Evolutionary conservation across 257 asterid species (phyloP).

Genomic region (Fraxinus excelsior): DNA sequence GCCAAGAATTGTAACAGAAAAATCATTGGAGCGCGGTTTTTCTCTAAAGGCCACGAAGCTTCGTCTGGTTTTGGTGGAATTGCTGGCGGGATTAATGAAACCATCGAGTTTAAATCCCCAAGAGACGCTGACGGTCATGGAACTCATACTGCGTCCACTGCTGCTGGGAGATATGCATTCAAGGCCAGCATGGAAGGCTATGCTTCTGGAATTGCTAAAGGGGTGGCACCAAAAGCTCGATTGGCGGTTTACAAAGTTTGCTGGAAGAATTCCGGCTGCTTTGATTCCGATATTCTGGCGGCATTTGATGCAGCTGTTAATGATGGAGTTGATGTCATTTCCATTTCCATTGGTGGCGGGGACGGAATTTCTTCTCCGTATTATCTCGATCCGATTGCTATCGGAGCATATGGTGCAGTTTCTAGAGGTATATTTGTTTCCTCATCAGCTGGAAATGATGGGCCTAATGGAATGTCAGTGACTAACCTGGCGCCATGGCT

Average conservation of each 20-base stretch:
- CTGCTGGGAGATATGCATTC: constrained; percentile 89
- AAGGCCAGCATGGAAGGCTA: constrained; percentile 86
- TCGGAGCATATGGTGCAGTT: constrained; percentile 94
- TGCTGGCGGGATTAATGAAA: constrained; percentile 75
- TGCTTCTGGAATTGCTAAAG: constrained; percentile 92
- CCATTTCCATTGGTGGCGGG: constrained; percentile 93
- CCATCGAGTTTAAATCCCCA: constrained; percentile 75
- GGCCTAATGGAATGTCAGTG: constrained; percentile 93
- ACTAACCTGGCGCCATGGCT: constrained; percentile 98
- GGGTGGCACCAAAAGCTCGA: constrained; percentile 96
- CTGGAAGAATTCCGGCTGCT: constrained; percentile 91
- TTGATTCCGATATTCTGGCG: constrained; percentile 92
- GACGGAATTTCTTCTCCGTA: constrained; percentile 91
- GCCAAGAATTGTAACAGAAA: constrained; percentile 64
- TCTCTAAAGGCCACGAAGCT: constrained; percentile 85
- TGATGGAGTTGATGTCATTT: constrained; percentile 94
- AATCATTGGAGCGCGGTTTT: constrained; percentile 84
- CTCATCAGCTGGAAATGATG: constrained; percentile 95
- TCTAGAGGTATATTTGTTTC: constrained; percentile 93
- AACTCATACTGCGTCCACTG: constrained; percentile 96
- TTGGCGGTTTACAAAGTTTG: constrained; percentile 91
- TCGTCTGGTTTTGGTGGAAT: constrained; percentile 66
- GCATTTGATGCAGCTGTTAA: constrained; percentile 91
- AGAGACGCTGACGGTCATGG: constrained; percentile 99
- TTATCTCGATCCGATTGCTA: constrained; percentile 95